phyloP scores from a whole-genome alignment of 2,329 filamentous ascomycete genomes.

The Ophiognomonia clavigignenti-juglandacearum region DNA sequence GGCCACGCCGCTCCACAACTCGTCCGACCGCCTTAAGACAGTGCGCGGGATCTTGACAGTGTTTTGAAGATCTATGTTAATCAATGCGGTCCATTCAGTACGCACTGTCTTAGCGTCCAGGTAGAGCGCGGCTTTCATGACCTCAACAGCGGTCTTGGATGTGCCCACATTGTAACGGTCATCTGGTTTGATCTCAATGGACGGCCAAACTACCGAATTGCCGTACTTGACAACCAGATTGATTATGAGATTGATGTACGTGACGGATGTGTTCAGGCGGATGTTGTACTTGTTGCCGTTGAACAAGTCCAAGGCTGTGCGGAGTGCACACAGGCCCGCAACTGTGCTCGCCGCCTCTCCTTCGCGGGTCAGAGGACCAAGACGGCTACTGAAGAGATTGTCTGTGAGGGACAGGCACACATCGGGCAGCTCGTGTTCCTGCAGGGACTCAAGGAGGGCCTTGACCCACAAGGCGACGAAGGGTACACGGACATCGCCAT shows the following conservation, averaged over 20 bases:
- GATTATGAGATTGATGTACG: conserved; percentile 61
- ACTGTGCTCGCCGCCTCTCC: conserved; percentile 59
- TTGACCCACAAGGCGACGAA: conserved; percentile 74
- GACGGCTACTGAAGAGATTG: conserved; percentile 65
- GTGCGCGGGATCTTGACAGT: conserved; percentile 60
- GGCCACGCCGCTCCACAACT: conserved; percentile 74
- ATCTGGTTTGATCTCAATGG: conserved; percentile 42
- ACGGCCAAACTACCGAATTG: conserved; percentile 53
- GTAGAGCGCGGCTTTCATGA: conserved; percentile 62
- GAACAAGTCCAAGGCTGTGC: conserved; percentile 53
- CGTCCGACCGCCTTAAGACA: conserved; percentile 63
- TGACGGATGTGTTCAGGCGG: conserved; percentile 48
- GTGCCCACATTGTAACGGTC: conserved; percentile 46
- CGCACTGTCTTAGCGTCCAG: conserved; percentile 68
- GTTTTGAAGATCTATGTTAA: too few species aligned
- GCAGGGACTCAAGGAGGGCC: conserved; percentile 73
- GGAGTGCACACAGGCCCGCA: conserved; percentile 58
- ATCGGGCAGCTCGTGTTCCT: conserved; percentile 69
- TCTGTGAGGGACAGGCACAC: conserved; percentile 75
- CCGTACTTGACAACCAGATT: conserved; percentile 58
- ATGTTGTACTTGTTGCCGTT: conserved; percentile 39
- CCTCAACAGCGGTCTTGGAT: conserved; percentile 52
- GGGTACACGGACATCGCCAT: conserved; percentile 50
- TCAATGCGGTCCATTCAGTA: conserved; percentile 63
- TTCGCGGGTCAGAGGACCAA: conserved; percentile 47